Evolutionary conservation across 139 green algal genomes (phyloP), one percentile per base, ranked within the genome.

Genomic region (Gonium pectorale): DNA sequence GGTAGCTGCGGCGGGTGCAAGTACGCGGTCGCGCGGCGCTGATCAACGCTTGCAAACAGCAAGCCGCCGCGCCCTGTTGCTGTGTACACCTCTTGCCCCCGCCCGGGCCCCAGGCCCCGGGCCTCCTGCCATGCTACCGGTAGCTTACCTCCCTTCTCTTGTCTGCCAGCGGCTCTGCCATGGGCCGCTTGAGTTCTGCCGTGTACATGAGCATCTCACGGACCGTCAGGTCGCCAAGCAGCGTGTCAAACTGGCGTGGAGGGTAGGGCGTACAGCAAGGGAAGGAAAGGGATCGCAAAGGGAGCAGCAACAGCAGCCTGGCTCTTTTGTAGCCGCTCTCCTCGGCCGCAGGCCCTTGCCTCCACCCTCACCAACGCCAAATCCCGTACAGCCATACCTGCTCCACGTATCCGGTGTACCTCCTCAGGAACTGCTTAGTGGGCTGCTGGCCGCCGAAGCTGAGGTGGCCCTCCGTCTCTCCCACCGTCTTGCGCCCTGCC

Each of bases 161-260:
- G 31, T 52, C 21, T 13, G 80, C 67, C 22, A 87, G 63, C 0
- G 88, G 66, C 85, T 91, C 83, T 8, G 29, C 62, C 27, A 59
- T 44, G 0, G 91, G 90, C 43, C 87, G 83, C 79, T 89, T 92
- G 40, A 91, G 87, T 77, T 96, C 93, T 0, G 92, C 91, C 1
- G 92, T 97, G 90, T 98, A 98, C 86, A 93, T 33, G 43, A 98
- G 86, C 93, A 96, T 96, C 82, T 96, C 92, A 41, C 81, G 37
- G 33, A 92, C 87, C 2, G 92, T 96, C 31, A 96, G 86, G 60
- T 88, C 92, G 31, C 60, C 72, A 69, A 97, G 75, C 69, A 96
- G 91, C 35, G 93, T 95, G 69, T 93, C 92, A 72, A 92, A 92
- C 81, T 94, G 92, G 74, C 91, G 27, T 21, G 41, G 7, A 29